Conservation (phyloP, 2,329 filamentous ascomycete species). For the Pyrenophora graminea region DNA sequence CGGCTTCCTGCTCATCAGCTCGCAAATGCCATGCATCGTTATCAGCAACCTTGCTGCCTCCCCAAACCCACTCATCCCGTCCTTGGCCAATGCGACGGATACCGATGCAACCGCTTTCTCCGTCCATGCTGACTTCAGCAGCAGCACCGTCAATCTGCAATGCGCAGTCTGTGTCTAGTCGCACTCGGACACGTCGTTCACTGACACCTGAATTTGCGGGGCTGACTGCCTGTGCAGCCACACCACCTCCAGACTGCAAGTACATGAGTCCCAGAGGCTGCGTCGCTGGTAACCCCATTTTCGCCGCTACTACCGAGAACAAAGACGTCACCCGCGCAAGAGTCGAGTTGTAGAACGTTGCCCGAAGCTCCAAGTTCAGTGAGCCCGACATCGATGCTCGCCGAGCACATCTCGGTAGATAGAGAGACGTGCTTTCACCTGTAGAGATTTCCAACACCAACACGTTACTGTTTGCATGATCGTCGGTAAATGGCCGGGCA, state of each 20-base stretch:
- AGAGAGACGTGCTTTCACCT: conserved; percentile 49
- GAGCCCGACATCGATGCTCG: conserved; percentile 26
- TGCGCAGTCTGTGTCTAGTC: conserved; percentile 27
- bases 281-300: conserved; percentile 68
- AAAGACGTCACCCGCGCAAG: conserved; percentile 72
- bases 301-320: conserved; percentile 79
- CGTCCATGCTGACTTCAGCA: conserved; percentile 26
- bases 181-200: conserved; percentile 65
- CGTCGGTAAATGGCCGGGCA: conserved; percentile 82
- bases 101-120: conserved; percentile 19
- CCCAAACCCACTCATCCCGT: not conserved
- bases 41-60: not conserved
- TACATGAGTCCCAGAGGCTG: conserved; percentile 69
- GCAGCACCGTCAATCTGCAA: conserved; percentile 30
- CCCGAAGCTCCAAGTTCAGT: conserved; percentile 53
- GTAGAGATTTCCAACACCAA: conserved; percentile 74
- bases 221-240: conserved; percentile 63
- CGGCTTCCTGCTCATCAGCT: conserved; percentile 21
- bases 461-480: conserved; percentile 63
- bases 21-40: conserved; percentile 5
- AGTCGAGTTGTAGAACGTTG: conserved; percentile 73
- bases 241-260: conserved; percentile 62
- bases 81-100: conserved; percentile 11
- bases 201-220: conserved; percentile 72
- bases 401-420: conserved; percentile 25